These are phyloP conservation scores for Pseudonitzschia pungens DNA, from an alignment of 108 stramenopile species.

Conservation along the genomic window DNA sequence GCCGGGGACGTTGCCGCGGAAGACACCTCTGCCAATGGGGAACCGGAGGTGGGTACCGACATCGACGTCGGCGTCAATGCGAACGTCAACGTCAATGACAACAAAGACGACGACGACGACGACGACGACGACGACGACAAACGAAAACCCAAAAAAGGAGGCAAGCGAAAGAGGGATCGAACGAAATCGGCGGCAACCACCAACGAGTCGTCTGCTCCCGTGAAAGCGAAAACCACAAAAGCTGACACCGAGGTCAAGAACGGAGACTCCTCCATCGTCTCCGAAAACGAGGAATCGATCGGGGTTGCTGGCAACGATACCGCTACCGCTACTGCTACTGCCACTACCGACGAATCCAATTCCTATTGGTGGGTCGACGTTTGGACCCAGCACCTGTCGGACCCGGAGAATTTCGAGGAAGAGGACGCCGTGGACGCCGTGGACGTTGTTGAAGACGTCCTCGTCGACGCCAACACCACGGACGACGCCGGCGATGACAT, in stretches of 20 bases:
- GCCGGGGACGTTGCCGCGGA: not conserved
- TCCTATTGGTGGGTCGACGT: constrained; percentile 33
- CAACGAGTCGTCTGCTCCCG: not conserved
- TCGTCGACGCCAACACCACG: not conserved
- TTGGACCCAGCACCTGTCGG: constrained; percentile 27
- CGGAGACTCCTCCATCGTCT: not conserved
- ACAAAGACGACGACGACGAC: constrained; percentile 1
- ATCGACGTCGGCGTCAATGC: not conserved
- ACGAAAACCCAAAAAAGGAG: not conserved
- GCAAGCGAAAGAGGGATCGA: constrained; percentile 2
- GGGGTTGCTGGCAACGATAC: not conserved
- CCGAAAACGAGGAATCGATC: not conserved
- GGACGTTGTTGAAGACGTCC: constrained; percentile 4
- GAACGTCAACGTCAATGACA: constrained; percentile 3
- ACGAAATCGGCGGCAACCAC: not conserved
- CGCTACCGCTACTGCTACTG: not conserved
- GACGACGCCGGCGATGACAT: not conserved
- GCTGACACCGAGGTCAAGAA: not conserved
- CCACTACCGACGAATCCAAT: not conserved
- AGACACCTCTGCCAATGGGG: not conserved
- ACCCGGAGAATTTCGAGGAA: constrained; percentile 14
- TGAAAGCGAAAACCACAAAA: not conserved
- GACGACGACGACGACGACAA: constrained; percentile 6
- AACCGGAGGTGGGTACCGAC: not conserved
- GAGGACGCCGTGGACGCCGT: constrained; percentile 2